Evolutionary conservation across 306 rosid genomes (phyloP).

Genomic region (Glycine soja): DNA sequence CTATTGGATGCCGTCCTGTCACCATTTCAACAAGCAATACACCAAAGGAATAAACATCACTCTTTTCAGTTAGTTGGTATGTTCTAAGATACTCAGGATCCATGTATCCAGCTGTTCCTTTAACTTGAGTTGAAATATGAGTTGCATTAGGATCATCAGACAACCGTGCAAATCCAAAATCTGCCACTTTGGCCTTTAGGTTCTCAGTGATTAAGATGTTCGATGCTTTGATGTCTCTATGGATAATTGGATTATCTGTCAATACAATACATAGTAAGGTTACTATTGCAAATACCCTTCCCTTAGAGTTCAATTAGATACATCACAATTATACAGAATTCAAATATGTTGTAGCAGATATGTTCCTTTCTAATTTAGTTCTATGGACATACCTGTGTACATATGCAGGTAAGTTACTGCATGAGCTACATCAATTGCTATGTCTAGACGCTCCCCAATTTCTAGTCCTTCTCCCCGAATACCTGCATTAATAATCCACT

Average conservation of each 20-base stretch:
- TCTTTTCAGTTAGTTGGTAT: conserved; percentile 90
- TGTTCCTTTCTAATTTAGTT: conserved; percentile 12
- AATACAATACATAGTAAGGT: conserved; percentile 5
- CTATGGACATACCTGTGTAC: conserved; percentile 71
- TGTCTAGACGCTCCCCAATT: conserved; percentile 80
- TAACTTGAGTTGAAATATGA: conserved; percentile 87
- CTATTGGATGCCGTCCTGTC: conserved; percentile 90
- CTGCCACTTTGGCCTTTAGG: conserved; percentile 92
- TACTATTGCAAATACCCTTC: conserved; percentile 9
- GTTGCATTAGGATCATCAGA: conserved; percentile 75
- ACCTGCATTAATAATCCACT: conserved; percentile 58
- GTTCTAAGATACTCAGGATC: conserved; percentile 94
- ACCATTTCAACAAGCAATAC: conserved; percentile 88
- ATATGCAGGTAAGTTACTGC: conserved; percentile 94
- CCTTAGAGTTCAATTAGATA: neutral
- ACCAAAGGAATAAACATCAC: conserved; percentile 97
- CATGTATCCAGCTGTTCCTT: conserved; percentile 98
- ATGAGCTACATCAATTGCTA: conserved; percentile 96
- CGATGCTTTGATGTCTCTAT: conserved; percentile 89
- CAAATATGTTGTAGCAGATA: neutral
- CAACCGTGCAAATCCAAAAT: conserved; percentile 89
- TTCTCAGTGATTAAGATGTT: conserved; percentile 91
- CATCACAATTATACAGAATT: neutral
- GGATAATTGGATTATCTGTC: conserved; percentile 94
- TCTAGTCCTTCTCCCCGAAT: conserved; percentile 73